phyloP scores from a whole-genome alignment of 352 stramenopile species.

The Phytophthora brassicae region DNA sequence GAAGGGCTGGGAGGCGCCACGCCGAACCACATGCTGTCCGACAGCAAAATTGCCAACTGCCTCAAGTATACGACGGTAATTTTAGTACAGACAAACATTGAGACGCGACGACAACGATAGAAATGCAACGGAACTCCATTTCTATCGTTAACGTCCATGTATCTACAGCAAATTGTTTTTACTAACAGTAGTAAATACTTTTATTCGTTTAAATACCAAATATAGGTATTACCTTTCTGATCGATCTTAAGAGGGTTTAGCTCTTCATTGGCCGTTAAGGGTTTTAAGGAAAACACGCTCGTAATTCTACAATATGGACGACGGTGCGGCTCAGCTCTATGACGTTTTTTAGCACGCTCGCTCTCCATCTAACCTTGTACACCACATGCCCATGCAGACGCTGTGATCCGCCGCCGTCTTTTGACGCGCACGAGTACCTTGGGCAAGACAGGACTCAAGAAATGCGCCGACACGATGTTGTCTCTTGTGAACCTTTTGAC shows the following conservation, averaged over 20 bases:
- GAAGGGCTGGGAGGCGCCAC: constrained; percentile 56
- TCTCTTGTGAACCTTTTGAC: constrained; percentile 58
- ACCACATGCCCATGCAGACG: constrained; percentile 26
- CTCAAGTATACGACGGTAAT: not conserved
- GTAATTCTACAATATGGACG: constrained; percentile 48
- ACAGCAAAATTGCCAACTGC: not conserved
- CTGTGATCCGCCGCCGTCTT: constrained; percentile 71
- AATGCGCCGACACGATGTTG: constrained; percentile 74
- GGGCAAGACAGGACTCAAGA: constrained; percentile 80
- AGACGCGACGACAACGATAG: too few relatives aligned
- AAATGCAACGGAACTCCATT: too few relatives aligned
- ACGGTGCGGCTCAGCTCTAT: constrained; percentile 40
- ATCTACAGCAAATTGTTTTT: too few relatives aligned
- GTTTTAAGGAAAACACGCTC: too few relatives aligned
- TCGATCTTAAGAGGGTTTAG: too few relatives aligned
- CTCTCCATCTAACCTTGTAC: not conserved
- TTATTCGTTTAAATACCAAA: too few relatives aligned
- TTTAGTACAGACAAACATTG: too few relatives aligned
- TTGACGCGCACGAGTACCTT: constrained; percentile 80
- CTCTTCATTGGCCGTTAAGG: too few relatives aligned
- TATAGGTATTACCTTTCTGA: too few relatives aligned
- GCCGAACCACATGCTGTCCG: constrained; percentile 63
- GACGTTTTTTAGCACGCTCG: not conserved
- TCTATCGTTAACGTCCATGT: too few relatives aligned
- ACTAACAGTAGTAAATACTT: too few relatives aligned